Percentiles rank a stretch among this genome's conserved stretches.
These are phyloP conservation scores for Elaeis guineensis DNA, from an alignment of 176 grass and related monocot species.

Conservation along the genomic window DNA sequence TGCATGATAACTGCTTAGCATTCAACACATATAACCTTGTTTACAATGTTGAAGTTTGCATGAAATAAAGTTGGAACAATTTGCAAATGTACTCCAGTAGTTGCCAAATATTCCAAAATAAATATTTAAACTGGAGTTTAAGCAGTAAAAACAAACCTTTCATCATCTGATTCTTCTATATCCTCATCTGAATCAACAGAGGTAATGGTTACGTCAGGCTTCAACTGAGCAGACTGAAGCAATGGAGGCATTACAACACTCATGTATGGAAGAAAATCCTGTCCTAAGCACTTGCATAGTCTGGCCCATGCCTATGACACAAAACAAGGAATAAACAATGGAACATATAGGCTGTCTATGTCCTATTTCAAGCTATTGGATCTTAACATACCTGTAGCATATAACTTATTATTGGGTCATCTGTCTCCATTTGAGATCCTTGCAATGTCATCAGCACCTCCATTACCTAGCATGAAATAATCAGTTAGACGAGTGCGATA, in stretches of 20 bases:
- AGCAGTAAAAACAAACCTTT: conserved; percentile 52
- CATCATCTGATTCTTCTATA: conserved; percentile 90
- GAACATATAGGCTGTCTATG: background rate
- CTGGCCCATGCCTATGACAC: conserved; percentile 87
- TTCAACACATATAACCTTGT: too few relatives aligned
- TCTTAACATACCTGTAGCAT: conserved; percentile 69
- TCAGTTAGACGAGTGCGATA: background rate
- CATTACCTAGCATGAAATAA: conserved; percentile 61
- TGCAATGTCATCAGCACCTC: conserved; percentile 96
- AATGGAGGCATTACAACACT: conserved; percentile 96
- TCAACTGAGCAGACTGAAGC: conserved; percentile 95
- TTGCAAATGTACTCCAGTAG: background rate
- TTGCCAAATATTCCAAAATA: background rate
- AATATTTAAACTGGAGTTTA: background rate
- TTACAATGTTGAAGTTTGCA: too few relatives aligned
- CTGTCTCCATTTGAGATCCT: conserved; percentile 92
- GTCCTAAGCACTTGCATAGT: conserved; percentile 96
- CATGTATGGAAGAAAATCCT: conserved; percentile 99
- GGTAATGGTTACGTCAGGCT: conserved; percentile 96
- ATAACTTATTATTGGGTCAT: conserved; percentile 97
- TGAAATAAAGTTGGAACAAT: background rate
- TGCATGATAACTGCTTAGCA: too few relatives aligned
- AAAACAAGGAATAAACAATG: background rate
- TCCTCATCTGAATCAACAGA: conserved; percentile 93
- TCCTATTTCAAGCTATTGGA: background rate